A percentile compares a stretch with the other conserved stretches of the same genome.
Evolutionary conservation across 345 rosid genomes (phyloP).

Genomic region (Pistacia vera): DNA sequence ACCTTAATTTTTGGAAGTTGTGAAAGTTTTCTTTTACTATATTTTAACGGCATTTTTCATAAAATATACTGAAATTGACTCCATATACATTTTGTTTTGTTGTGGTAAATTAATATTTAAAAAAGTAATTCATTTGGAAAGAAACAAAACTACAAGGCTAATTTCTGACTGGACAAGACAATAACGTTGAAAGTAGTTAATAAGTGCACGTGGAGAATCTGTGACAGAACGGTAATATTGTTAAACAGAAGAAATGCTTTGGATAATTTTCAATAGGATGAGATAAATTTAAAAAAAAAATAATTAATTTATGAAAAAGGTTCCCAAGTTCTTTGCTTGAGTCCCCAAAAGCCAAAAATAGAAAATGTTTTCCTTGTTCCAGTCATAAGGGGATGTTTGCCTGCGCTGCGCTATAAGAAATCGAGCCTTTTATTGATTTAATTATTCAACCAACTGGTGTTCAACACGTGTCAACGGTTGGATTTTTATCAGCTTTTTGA

Average conservation of each 20-base stretch:
- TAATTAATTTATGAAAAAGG: background rate
- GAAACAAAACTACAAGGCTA: background rate
- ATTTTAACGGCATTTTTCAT: too few relatives aligned
- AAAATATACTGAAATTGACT: too few relatives aligned
- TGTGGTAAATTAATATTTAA: background rate
- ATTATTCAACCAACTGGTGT: background rate
- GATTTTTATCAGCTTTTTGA: background rate
- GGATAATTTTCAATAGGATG: too few relatives aligned
- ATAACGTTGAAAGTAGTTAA: background rate
- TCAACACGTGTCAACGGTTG: slow-evolving; percentile 6
- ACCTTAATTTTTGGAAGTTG: too few relatives aligned
- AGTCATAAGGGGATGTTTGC: slow-evolving; percentile 26
- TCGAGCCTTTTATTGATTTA: background rate
- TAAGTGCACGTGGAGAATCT: slow-evolving; percentile 17
- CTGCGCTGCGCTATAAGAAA: slow-evolving; percentile 14
- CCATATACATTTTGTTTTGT: too few relatives aligned
- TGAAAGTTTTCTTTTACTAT: too few relatives aligned
- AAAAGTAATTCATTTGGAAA: background rate
- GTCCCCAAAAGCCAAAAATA: background rate
- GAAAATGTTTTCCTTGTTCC: background rate
- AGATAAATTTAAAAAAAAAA: background rate
- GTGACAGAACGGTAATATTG: background rate
- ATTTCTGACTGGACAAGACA: background rate
- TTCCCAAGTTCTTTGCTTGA: slow-evolving; percentile 20
- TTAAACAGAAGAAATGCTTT: too few relatives aligned